phyloP scores from a whole-genome alignment of 1,284 basidiomycete species.

The Cryptococcus depauperatus region DNA sequence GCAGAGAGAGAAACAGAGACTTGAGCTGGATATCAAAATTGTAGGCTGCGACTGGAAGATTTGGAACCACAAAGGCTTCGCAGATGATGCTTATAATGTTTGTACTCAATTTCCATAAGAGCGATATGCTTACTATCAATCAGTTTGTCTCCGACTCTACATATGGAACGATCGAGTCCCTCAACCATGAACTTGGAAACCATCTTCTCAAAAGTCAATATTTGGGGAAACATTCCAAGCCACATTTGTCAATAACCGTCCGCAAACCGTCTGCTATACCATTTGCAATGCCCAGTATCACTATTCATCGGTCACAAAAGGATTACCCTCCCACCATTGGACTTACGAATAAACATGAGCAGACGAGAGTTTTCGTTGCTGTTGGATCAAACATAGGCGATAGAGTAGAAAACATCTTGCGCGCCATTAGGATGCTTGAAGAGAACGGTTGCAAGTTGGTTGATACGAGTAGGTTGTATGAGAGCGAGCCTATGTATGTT shows the following conservation, averaged over 20 bases:
- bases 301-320: constrained; percentile 52
- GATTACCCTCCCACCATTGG: constrained; percentile 28
- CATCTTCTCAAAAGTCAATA: constrained; percentile 18
- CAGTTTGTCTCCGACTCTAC: constrained; percentile 49
- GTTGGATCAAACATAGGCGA: constrained; percentile 89
- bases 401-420: constrained; percentile 72
- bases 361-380: constrained; percentile 59
- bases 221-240: neutral
- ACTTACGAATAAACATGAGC: neutral
- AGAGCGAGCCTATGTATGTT: constrained; percentile 93
- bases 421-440: constrained; percentile 50
- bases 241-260: constrained; percentile 53
- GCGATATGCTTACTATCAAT: neutral
- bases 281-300: constrained; percentile 60
- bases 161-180: constrained; percentile 66
- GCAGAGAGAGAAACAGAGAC: constrained; percentile 58
- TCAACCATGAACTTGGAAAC: constrained; percentile 57
- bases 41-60: constrained; percentile 19
- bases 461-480: constrained; percentile 86
- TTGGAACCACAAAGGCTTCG: constrained; percentile 46
- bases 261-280: constrained; percentile 70
- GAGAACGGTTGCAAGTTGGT: constrained; percentile 49
- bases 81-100: constrained; percentile 47
- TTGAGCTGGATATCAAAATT: constrained; percentile 56
- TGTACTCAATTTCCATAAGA: neutral